Base-by-base conservation (phyloP, 495 filamentous ascomycete genomes). In the Endocarpon pusillum region DNA sequence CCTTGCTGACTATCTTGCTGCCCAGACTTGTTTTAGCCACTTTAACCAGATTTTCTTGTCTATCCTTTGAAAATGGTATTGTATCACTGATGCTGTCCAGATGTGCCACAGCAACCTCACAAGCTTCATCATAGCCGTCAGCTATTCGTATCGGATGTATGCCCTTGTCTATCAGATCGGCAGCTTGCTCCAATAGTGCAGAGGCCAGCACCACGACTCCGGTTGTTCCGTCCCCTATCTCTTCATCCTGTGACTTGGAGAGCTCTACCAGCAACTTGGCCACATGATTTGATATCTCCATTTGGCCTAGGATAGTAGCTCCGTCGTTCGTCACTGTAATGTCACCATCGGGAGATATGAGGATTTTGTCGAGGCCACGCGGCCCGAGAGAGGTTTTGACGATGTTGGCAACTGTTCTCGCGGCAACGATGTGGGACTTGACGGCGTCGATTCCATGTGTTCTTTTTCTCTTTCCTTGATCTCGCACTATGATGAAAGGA, bases 291-390 rank as follows among this genome's bases (percentile, higher is more conserved):
- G 82, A 80, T 39, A 99, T 91, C 59, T 99, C 89, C 89, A 99
- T 99, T 73, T 94, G 89, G 42, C 75, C 70, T 39, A 99, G 63
- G 43, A 99, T 99, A 4, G 89, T 99, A 36, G 89, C 89, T 48
- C 89, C 89, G 66, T 99, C 89, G 53, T 99, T 99, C 38, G 89
- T 99, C 30, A 99, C 86, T 26, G 89, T 99, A 54, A 99, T 99
- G 58, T 96, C 89, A 51, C 89, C 89, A 55, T 99, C 89, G 20
- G 89, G 82, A 28, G 89, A 99, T 46, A 99, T 99, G 43, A 99
- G 66, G 49, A 99, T 99, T 64, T 99, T 99, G 65, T 99, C 89
- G 46, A 99, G 73, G 36, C 89, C 89, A 45, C 91, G 78, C 36
- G 89, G 89, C 30, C 89, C 89, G 54, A 99, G 62, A 48, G 89